Evolutionary conservation across 1,284 basidiomycete species (phyloP).

Genomic region (Ustilago shanxiensis): DNA sequence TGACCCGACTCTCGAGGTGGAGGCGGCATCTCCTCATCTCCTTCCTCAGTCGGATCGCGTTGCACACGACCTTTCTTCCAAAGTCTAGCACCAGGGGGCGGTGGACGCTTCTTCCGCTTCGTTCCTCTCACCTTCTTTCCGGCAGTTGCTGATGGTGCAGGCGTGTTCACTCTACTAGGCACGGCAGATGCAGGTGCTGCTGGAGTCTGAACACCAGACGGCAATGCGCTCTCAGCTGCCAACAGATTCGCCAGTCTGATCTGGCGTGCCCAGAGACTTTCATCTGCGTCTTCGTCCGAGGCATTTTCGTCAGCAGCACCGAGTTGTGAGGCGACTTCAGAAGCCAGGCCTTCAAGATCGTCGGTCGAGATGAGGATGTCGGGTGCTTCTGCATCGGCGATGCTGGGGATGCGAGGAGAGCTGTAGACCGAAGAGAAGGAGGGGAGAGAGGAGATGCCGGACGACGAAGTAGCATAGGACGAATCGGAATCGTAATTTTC

Average conservation of each 20-base stretch:
- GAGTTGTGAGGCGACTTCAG: slow-evolving; percentile 25
- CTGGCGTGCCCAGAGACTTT: slow-evolving; percentile 43
- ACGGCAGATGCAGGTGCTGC: slow-evolving; percentile 13
- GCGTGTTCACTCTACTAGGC: slow-evolving; percentile 25
- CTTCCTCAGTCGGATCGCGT: slow-evolving; percentile 21
- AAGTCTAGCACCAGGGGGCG: slow-evolving; percentile 42
- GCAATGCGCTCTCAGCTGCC: slow-evolving; percentile 12
- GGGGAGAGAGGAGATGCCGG: slow-evolving; percentile 45
- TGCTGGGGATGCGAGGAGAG: slow-evolving; percentile 26
- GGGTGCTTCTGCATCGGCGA: slow-evolving; percentile 17
- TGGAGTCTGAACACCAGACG: slow-evolving; percentile 19
- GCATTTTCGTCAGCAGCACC: slow-evolving; percentile 12
- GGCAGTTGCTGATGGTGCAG: slow-evolving; percentile 8
- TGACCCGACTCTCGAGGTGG: background rate
- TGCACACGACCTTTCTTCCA: slow-evolving; percentile 52
- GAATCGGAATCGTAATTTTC: slow-evolving; percentile 43
- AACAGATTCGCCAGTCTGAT: slow-evolving; percentile 27
- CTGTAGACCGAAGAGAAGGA: slow-evolving; percentile 46
- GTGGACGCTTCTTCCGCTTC: slow-evolving; percentile 41
- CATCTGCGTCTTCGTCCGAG: slow-evolving; percentile 36
- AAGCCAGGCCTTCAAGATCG: slow-evolving; percentile 13
- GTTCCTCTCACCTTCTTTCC: slow-evolving; percentile 7
- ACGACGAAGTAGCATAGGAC: slow-evolving; percentile 14
- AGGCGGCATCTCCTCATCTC: slow-evolving; percentile 5
- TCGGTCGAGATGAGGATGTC: slow-evolving; percentile 1